phyloP scores from a whole-genome alignment of 805 yeast species.

The Nadsonia fulvescens region DNA sequence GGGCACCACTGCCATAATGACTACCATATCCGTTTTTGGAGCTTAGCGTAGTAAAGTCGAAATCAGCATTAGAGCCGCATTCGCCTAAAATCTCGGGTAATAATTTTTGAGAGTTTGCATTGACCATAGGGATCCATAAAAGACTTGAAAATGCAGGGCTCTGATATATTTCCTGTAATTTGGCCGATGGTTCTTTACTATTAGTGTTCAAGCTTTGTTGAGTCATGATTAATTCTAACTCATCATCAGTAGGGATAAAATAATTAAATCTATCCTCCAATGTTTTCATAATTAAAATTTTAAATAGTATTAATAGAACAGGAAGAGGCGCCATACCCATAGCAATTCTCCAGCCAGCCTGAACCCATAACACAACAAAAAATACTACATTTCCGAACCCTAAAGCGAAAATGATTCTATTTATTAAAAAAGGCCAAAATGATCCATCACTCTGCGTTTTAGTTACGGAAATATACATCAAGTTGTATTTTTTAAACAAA shows the following conservation, averaged over 20 bases:
- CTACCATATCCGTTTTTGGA: no score
- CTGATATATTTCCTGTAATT: no score
- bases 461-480: slow-evolving; percentile 20
- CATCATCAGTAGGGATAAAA: slow-evolving; percentile 10
- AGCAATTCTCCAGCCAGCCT: slow-evolving; percentile 19
- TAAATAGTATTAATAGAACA: slow-evolving; percentile 14
- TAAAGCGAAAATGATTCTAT: slow-evolving; percentile 18
- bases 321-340: slow-evolving; percentile 17
- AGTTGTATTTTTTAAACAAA: slow-evolving; percentile 19
- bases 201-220: no score
- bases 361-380: slow-evolving; percentile 21
- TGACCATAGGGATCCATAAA: no score
- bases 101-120: no score
- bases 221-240: slow-evolving; percentile 8
- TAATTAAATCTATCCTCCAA: slow-evolving; percentile 8
- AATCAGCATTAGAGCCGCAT: no score
- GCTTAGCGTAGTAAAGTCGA: no score
- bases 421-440: slow-evolving; percentile 20
- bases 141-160: no score
- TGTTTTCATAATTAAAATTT: slow-evolving; percentile 8
- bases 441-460: slow-evolving; percentile 21
- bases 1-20: no score
- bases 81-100: no score
- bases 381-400: slow-evolving; percentile 21
- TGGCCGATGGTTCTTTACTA: no score